Conservation (phyloP, 2,329 filamentous ascomycete genomes). For the Pseudogymnoascus sp. region DNA sequence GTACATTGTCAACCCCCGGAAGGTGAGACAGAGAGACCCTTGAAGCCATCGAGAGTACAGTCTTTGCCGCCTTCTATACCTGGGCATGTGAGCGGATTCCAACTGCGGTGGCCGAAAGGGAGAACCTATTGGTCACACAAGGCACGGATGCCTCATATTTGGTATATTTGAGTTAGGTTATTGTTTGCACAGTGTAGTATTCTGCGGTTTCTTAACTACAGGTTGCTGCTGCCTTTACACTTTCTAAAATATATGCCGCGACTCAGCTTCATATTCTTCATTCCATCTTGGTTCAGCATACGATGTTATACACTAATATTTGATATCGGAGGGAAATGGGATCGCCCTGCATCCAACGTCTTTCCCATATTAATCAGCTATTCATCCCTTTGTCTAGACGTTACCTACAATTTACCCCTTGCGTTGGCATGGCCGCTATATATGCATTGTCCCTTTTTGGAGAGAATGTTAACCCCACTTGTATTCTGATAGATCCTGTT, state of each 20-base stretch:
- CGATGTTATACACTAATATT: not conserved
- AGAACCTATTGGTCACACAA: not conserved
- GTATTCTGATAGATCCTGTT: not conserved
- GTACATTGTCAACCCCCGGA: not conserved
- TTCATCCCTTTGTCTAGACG: not conserved
- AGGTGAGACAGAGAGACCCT: not conserved
- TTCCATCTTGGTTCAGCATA: not conserved
- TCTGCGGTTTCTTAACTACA: not conserved
- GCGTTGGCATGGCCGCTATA: not conserved
- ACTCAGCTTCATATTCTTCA: not conserved
- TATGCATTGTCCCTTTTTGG: not conserved
- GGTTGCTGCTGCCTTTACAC: not conserved
- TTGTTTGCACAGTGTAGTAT: not conserved
- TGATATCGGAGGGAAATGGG: not conserved
- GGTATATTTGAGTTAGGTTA: not conserved
- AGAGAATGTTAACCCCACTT: no score
- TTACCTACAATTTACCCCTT: not conserved
- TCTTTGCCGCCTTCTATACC: not conserved
- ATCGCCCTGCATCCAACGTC: not conserved
- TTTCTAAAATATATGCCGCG: not conserved
- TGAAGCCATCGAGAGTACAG: not conserved
- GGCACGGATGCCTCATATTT: not conserved
- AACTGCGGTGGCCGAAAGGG: not conserved
- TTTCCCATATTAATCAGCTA: not conserved
- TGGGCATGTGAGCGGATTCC: not conserved